phyloP scores from a whole-genome alignment of 495 filamentous ascomycete genomes.

The Neurospora tetraspora region DNA sequence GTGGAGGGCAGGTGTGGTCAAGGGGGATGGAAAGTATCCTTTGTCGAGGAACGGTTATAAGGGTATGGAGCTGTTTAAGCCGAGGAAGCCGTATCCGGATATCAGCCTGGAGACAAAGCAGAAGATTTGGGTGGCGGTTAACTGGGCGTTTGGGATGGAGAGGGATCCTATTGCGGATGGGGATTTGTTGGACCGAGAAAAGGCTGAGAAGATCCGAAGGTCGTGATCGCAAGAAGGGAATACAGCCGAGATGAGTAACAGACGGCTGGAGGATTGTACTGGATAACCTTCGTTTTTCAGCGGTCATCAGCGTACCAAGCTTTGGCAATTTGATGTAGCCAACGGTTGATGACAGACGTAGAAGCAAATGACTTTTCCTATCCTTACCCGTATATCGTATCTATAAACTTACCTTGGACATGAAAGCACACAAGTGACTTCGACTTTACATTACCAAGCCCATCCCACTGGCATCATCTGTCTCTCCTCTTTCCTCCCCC shows the following conservation, averaged over 20 bases:
- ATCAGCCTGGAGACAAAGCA: slow-evolving; percentile 38
- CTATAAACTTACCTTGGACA: not conserved
- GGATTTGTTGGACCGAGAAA: not conserved
- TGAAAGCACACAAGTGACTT: not conserved
- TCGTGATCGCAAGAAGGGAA: not conserved
- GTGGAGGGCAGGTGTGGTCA: slow-evolving; percentile 44
- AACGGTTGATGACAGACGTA: not conserved
- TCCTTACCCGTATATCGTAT: not conserved
- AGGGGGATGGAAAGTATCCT: not conserved
- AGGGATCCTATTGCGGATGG: not conserved
- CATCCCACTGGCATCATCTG: not conserved
- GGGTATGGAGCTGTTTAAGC: slow-evolving; percentile 44
- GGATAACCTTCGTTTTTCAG: not conserved
- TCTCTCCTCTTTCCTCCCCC: too few species aligned
- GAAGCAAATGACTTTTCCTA: not conserved
- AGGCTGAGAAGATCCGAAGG: too few species aligned
- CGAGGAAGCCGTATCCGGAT: slow-evolving; percentile 49
- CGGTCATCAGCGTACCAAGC: not conserved
- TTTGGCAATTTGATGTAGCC: not conserved
- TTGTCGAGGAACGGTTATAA: slow-evolving; percentile 1
- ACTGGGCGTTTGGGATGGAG: slow-evolving; percentile 38
- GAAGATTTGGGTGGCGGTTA: slow-evolving; percentile 39
- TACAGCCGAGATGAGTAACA: not conserved
- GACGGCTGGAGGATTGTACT: not conserved
- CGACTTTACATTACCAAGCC: not conserved